phyloP scores from a whole-genome alignment of 345 rosid species.

The Linum usitatissimum region DNA sequence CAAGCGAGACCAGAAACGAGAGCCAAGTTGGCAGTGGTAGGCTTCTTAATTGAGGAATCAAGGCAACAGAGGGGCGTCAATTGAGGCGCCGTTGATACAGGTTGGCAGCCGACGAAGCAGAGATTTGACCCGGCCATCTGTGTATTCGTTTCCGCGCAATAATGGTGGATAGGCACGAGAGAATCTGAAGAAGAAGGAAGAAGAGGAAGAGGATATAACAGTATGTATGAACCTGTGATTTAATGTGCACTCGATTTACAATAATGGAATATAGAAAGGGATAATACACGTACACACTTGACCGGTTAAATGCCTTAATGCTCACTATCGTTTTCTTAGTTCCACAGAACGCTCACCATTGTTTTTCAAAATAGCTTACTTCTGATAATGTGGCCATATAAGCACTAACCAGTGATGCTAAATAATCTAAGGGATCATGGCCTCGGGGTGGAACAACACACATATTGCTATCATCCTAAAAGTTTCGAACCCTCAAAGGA shows the following conservation, averaged over 20 bases:
- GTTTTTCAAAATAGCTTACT: no score
- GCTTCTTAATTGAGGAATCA: slow-evolving; percentile 27
- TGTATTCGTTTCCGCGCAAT: not conserved
- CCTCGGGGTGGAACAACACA: not conserved
- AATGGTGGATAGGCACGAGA: not conserved
- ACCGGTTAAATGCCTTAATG: no score
- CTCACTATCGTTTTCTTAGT: no score
- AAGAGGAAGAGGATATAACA: not conserved
- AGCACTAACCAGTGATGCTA: no score
- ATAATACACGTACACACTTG: no score
- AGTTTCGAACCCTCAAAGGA: not conserved
- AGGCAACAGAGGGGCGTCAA: slow-evolving; percentile 20
- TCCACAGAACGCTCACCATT: no score
- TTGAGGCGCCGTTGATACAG: slow-evolving; percentile 29
- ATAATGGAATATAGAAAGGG: no score
- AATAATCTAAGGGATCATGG: not conserved
- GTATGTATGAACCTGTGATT: not conserved
- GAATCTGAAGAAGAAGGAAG: not conserved
- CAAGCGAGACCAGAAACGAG: slow-evolving; percentile 22
- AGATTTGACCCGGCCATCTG: slow-evolving; percentile 33
- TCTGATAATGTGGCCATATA: no score
- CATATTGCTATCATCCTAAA: not conserved
- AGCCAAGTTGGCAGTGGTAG: slow-evolving; percentile 20
- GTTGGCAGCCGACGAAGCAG: slow-evolving; percentile 26
- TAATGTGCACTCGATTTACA: no score